These are phyloP conservation scores for Meyerozyma athensensis DNA, from an alignment of 1,139 yeast genomes.

Conservation along the genomic window DNA sequence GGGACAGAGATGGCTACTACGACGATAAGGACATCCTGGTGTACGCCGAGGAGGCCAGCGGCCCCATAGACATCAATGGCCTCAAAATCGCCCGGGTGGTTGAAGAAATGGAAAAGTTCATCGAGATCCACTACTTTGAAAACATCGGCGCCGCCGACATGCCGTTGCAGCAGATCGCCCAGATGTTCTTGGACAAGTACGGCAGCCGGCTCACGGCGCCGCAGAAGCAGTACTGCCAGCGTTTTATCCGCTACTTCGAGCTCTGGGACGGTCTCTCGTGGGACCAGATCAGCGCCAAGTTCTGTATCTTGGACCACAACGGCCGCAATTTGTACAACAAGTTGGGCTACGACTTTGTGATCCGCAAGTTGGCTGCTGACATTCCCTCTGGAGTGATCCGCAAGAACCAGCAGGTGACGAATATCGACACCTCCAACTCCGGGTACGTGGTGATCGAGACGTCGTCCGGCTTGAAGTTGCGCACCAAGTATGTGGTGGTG, in stretches of 20 bases:
- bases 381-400: conserved; percentile 39
- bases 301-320: conserved; percentile 58
- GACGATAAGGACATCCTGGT: conserved; percentile 44
- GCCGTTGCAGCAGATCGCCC: conserved; percentile 45
- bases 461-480: conserved; percentile 13
- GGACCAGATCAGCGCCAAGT: conserved; percentile 62
- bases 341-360: conserved; percentile 52
- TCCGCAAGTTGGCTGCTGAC: conserved; percentile 37
- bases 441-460: conserved; percentile 19
- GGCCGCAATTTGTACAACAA: conserved; percentile 71
- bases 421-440: conserved; percentile 24
- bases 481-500: conserved; percentile 55
- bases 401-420: conserved; percentile 43
- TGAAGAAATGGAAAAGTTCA: conserved; percentile 57
- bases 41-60: conserved; percentile 45
- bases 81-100: conserved; percentile 35
- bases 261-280: conserved; percentile 77
- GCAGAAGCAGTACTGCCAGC: conserved; percentile 49
- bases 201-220: conserved; percentile 43
- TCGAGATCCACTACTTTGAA: conserved; percentile 50
- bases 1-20: conserved; percentile 36
- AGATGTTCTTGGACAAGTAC: conserved; percentile 42
- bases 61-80: conserved; percentile 22
- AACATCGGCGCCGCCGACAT: conserved; percentile 43
- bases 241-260: conserved; percentile 55